These are phyloP conservation scores for Emiliania huxleyi DNA, from an alignment of 78 protist species.

Conservation along the genomic window DNA sequence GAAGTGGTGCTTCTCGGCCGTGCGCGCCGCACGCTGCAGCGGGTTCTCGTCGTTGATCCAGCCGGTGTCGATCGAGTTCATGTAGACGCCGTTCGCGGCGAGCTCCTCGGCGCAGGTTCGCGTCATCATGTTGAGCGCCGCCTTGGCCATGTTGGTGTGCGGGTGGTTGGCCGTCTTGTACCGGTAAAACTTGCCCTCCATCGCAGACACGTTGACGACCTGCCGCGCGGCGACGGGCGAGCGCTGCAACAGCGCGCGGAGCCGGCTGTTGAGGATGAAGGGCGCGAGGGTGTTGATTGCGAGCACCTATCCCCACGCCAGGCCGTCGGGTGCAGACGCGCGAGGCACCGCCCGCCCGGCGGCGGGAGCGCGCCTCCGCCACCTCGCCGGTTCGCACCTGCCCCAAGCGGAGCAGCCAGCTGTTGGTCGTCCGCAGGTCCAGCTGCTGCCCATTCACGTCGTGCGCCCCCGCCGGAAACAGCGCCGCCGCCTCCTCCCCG, in stretches of 20 bases:
- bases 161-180: constrained; percentile 82
- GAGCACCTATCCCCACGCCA: no score
- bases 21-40: not conserved
- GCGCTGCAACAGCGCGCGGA: constrained; percentile 45
- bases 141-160: constrained; percentile 97
- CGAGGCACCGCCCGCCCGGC: no score
- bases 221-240: not conserved
- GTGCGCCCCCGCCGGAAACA: not conserved
- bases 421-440: constrained; percentile 58
- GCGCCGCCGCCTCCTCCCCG: not conserved
- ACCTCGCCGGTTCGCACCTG: constrained; percentile 63
- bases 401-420: constrained; percentile 14
- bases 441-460: constrained; percentile 69
- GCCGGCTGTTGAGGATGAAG: constrained; percentile 45
- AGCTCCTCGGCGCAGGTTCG: constrained; percentile 73
- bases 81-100: constrained; percentile 60
- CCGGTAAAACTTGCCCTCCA: constrained; percentile 85
- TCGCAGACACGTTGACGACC: constrained; percentile 88
- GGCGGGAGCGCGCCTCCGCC: constrained; percentile 57
- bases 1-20: not conserved
- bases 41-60: constrained; percentile 75
- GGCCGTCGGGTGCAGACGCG: no score
- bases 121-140: constrained; percentile 92
- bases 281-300: constrained; percentile 71
- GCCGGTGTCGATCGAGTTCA: constrained; percentile 83